Conservation (phyloP, 331 rosid genomes). For the Acacia pycnantha region DNA sequence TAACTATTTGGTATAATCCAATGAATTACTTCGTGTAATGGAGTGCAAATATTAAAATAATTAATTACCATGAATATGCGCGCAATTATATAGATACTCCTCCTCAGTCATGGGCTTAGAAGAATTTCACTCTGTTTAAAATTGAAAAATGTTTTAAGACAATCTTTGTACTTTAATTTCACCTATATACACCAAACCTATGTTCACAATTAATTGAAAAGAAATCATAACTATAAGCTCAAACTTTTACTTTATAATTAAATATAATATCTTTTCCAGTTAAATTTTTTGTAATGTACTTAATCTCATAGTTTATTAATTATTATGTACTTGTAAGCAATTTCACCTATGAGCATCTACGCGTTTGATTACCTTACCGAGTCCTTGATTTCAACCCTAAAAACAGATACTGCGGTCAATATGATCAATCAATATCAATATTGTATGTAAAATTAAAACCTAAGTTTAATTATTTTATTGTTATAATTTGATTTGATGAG, state of each 20-base stretch:
- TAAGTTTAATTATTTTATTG: no score
- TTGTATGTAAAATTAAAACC: no score
- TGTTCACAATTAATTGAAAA: not conserved
- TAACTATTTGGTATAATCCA: not conserved
- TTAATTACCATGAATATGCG: not conserved
- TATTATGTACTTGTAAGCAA: no score
- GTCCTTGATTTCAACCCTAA: no score
- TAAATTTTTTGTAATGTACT: no score
- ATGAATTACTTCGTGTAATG: not conserved
- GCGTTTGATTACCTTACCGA: no score
- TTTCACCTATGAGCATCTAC: no score
- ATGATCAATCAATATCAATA: no score
- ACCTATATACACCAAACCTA: not conserved
- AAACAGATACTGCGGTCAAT: no score
- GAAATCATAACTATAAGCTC: not conserved
- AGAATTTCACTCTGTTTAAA: not conserved
- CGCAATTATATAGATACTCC: not conserved
- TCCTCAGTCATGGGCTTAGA: not conserved
- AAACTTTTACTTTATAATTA: not conserved
- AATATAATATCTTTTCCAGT: no score
- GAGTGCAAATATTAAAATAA: not conserved
- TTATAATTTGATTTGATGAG: no score
- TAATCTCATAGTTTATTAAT: no score
- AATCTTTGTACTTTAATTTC: not conserved
- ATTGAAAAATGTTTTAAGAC: not conserved